Percentiles rank a stretch among this genome's conserved stretches.
Evolutionary conservation across 2,329 filamentous ascomycete species (phyloP).

Genomic region (Botryotinia globosa): DNA sequence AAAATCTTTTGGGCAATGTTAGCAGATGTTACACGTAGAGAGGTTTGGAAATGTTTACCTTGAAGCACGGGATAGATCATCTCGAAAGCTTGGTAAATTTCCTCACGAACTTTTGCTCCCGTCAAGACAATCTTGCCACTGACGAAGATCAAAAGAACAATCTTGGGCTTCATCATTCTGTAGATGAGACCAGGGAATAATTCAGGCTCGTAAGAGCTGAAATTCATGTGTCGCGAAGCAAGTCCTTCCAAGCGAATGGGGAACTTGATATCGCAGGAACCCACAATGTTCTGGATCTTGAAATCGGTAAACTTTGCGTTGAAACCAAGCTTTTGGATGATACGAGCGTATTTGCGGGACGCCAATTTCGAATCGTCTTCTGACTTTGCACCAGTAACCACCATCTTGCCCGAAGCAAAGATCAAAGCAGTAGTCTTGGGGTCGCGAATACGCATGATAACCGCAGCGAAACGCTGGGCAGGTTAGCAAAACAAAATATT

Average conservation of each 20-base stretch:
- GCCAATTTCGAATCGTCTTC: slow-evolving; percentile 98
- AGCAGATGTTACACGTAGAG: slow-evolving; percentile 18
- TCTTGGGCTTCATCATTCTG: slow-evolving; percentile 99
- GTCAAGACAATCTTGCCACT: slow-evolving; percentile 98
- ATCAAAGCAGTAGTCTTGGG: slow-evolving; percentile 98
- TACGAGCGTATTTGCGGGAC: slow-evolving; percentile 94
- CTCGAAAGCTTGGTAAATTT: slow-evolving; percentile 96
- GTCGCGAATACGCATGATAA: slow-evolving; percentile 99
- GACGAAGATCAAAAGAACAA: slow-evolving; percentile 95
- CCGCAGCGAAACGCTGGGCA: slow-evolving; percentile 88
- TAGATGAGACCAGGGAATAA: slow-evolving; percentile 99
- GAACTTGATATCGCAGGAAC: slow-evolving; percentile 99
- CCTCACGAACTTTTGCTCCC: slow-evolving; percentile 94
- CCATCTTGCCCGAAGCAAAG: slow-evolving; percentile 99
- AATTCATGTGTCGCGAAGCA: slow-evolving; percentile 96
- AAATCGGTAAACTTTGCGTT: slow-evolving; percentile 99
- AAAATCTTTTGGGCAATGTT: slow-evolving; percentile 37
- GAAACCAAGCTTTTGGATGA: slow-evolving; percentile 99
- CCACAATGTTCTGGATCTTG: slow-evolving; percentile 99
- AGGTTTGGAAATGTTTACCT: slow-evolving; percentile 50
- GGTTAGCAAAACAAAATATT: slow-evolving; percentile 41
- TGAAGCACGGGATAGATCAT: slow-evolving; percentile 96
- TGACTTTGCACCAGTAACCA: slow-evolving; percentile 95
- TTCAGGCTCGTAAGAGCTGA: slow-evolving; percentile 98
- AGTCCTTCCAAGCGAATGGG: slow-evolving; percentile 95